These are phyloP conservation scores for Yarrowia sp. DNA, from an alignment of 805 yeast genomes.

Conservation along the genomic window DNA sequence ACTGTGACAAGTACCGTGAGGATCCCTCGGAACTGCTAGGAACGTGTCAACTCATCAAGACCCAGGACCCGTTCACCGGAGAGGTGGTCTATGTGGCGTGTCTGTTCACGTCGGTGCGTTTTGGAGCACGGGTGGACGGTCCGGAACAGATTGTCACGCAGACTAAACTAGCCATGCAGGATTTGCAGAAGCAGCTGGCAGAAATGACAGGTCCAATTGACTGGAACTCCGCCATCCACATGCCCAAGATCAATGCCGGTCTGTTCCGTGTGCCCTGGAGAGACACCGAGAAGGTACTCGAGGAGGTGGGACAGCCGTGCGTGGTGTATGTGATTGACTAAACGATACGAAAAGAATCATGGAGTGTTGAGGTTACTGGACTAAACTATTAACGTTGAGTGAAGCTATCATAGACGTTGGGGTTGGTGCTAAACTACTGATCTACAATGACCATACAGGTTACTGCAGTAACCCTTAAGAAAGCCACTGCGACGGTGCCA, in stretches of 20 bases:
- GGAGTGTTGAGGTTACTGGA: too few species aligned
- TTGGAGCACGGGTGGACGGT: conserved; percentile 52
- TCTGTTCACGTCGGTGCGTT: conserved; percentile 70
- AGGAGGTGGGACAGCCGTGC: conserved; percentile 50
- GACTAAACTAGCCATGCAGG: conserved; percentile 59
- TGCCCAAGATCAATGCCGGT: conserved; percentile 84
- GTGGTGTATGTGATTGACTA: conserved; percentile 54
- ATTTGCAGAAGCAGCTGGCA: conserved; percentile 54
- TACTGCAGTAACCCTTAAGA: too few species aligned
- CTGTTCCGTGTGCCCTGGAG: conserved; percentile 82
- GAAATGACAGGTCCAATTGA: conserved; percentile 37
- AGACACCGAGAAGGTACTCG: conserved; percentile 63
- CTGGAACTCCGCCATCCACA: conserved; percentile 52
- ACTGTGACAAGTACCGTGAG: conserved; percentile 51
- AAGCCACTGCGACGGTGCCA: too few species aligned
- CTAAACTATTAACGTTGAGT: too few species aligned
- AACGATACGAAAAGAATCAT: too few species aligned
- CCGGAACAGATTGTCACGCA: conserved; percentile 57
- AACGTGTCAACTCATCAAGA: conserved; percentile 56
- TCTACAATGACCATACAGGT: too few species aligned
- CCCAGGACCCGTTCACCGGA: conserved; percentile 46
- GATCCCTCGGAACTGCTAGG: conserved; percentile 57
- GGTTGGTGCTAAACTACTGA: too few species aligned
- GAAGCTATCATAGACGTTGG: too few species aligned
- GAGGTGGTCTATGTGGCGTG: conserved; percentile 59